phyloP scores from a whole-genome alignment of 106 monocot genomes.

The Acanthochlamys bracteata region DNA sequence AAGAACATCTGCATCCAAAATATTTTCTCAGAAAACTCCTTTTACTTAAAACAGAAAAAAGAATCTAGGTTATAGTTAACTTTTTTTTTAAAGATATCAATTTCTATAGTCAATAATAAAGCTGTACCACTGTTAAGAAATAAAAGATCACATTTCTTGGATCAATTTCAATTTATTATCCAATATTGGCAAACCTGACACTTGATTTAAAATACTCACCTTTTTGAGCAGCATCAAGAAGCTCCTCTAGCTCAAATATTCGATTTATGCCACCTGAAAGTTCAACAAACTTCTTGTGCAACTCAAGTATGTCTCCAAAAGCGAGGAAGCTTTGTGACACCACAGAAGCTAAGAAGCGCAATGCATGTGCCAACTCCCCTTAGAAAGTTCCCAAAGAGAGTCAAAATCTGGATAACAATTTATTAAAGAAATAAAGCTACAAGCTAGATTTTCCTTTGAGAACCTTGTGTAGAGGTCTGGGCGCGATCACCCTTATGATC shows the following conservation, averaged over 20 bases:
- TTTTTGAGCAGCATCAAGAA: slow-evolving; percentile 75
- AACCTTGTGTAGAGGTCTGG: slow-evolving; percentile 80
- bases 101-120: too few relatives aligned
- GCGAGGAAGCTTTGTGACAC: slow-evolving; percentile 97
- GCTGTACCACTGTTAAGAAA: too few relatives aligned
- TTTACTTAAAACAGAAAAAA: too few relatives aligned
- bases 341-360: slow-evolving; percentile 91
- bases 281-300: slow-evolving; percentile 84
- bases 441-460: too few relatives aligned
- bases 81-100: too few relatives aligned
- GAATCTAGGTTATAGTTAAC: too few relatives aligned
- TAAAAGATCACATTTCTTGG: too few relatives aligned
- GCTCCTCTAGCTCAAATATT: slow-evolving; percentile 92
- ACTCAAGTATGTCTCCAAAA: slow-evolving; percentile 98
- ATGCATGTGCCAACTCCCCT: slow-evolving; percentile 94
- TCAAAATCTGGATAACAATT: slow-evolving; percentile 6
- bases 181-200: too few relatives aligned
- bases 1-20: slow-evolving; percentile 35
- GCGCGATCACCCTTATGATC: slow-evolving; percentile 95
- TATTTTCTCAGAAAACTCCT: too few relatives aligned
- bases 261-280: slow-evolving; percentile 93
- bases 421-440: slow-evolving; percentile 3
- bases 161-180: too few relatives aligned
- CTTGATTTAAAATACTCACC: slow-evolving; percentile 27
- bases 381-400: slow-evolving; percentile 10